These are phyloP conservation scores for Lunularia cruciata DNA, from an alignment of 225 moss, liverwort and hornwort genomes.

Conservation along the genomic window DNA sequence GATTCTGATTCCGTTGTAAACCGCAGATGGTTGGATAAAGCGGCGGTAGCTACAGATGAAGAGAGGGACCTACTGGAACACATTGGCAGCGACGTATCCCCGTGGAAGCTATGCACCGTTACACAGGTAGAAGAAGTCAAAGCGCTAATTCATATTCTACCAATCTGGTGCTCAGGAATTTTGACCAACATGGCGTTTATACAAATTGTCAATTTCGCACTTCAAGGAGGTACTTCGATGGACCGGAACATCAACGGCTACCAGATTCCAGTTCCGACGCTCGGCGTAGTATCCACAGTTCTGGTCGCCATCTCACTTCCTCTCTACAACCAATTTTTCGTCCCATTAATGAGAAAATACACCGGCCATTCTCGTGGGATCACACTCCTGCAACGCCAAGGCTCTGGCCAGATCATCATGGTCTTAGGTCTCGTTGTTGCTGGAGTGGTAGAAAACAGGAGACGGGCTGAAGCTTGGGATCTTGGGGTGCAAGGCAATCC, in stretches of 20 bases:
- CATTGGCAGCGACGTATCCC: background rate
- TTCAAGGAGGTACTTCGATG: conserved; percentile 59
- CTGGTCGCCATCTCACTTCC: conserved; percentile 53
- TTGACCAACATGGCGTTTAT: conserved; percentile 55
- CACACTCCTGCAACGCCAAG: conserved; percentile 58
- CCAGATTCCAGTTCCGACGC: conserved; percentile 46
- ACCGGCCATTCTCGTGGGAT: conserved; percentile 54
- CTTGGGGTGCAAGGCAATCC: background rate
- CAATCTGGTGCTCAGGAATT: conserved; percentile 59
- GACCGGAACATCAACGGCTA: conserved; percentile 40
- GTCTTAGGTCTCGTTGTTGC: conserved; percentile 45
- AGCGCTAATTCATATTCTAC: conserved; percentile 51
- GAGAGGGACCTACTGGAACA: background rate
- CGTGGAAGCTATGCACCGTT: conserved; percentile 29
- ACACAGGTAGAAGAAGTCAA: conserved; percentile 76
- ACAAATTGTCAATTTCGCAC: conserved; percentile 59
- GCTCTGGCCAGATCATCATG: conserved; percentile 48
- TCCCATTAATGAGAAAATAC: conserved; percentile 44
- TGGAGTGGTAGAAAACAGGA: conserved; percentile 51
- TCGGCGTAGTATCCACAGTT: conserved; percentile 44
- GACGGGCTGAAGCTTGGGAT: conserved; percentile 20
- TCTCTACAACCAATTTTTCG: conserved; percentile 52
- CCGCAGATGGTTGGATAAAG: conserved; percentile 28
- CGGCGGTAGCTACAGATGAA: background rate
- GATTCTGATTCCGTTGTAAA: too few relatives aligned